phyloP scores from a whole-genome alignment of 2,329 filamentous ascomycete species.

The Fusarium heterosporum region DNA sequence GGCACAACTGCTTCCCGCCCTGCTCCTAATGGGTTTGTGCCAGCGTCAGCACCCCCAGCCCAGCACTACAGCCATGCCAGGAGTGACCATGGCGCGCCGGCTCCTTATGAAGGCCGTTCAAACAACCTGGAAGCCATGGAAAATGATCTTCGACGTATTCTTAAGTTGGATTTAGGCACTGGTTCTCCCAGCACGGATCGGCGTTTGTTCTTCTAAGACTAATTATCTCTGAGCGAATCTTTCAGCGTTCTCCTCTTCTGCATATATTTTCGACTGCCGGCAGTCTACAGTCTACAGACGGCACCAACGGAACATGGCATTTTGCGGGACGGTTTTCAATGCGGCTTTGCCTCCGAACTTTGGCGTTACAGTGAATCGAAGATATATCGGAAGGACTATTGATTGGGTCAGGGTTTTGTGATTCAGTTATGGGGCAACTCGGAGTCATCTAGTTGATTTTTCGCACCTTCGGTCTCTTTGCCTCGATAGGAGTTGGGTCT shows the following conservation, averaged over 20 bases:
- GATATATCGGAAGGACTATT: slow-evolving; percentile 35
- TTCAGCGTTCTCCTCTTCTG: slow-evolving; percentile 39
- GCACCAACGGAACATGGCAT: slow-evolving; percentile 39
- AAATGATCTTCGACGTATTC: slow-evolving; percentile 64
- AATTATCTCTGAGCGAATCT: slow-evolving; percentile 23
- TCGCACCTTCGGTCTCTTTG: slow-evolving; percentile 17
- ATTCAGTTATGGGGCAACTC: slow-evolving; percentile 34
- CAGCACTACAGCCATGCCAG: slow-evolving; percentile 26
- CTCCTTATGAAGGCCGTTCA: slow-evolving; percentile 23
- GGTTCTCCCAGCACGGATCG: slow-evolving; percentile 41
- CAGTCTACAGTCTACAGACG: slow-evolving; percentile 36
- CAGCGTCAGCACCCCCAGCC: slow-evolving; percentile 29
- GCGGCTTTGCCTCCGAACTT: slow-evolving; percentile 38
- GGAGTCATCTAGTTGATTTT: slow-evolving; percentile 40
- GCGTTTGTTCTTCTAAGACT: slow-evolving; percentile 45
- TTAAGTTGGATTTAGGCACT: slow-evolving; percentile 58
- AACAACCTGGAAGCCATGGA: slow-evolving; percentile 62
- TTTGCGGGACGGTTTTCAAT: slow-evolving; percentile 30
- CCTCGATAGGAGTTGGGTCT: slow-evolving; percentile 10
- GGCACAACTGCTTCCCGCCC: slow-evolving; percentile 32
- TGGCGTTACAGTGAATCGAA: slow-evolving; percentile 37
- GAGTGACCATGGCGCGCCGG: slow-evolving; percentile 5
- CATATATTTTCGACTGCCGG: slow-evolving; percentile 43
- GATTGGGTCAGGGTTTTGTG: slow-evolving; percentile 37
- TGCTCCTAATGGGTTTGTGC: slow-evolving; percentile 36